A percentile compares a stretch with the other conserved stretches of the same genome.
phyloP scores from a whole-genome alignment of 2,329 filamentous ascomycete species.

The Pseudogymnoascus sp. region DNA sequence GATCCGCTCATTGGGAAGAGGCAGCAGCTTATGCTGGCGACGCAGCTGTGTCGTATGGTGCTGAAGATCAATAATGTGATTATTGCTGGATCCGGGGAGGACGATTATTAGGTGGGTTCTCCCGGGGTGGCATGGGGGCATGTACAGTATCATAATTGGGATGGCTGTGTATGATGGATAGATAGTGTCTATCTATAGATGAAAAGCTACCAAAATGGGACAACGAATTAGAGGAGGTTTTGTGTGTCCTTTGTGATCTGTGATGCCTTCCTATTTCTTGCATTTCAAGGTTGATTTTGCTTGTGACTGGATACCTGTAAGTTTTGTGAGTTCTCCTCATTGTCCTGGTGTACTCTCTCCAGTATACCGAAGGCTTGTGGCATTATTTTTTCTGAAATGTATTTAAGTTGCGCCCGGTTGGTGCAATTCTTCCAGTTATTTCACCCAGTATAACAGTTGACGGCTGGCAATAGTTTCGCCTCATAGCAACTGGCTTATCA shows the following conservation, averaged over 20 bases:
- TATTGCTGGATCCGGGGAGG: conserved; percentile 76
- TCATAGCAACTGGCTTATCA: too few species aligned
- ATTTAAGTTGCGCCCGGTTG: neutral
- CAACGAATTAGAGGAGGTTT: conserved; percentile 4
- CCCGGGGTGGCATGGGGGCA: neutral
- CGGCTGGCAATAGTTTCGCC: too few species aligned
- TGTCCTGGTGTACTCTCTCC: neutral
- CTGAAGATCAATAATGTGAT: conserved; percentile 97
- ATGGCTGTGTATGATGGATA: conserved; percentile 10
- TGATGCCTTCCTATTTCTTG: neutral
- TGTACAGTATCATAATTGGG: conserved; percentile 11
- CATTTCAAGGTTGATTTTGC: neutral
- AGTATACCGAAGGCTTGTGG: too few species aligned
- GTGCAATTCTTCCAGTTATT: neutral
- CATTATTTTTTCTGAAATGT: neutral
- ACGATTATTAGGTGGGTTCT: conserved; percentile 60
- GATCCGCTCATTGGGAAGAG: conserved; percentile 97
- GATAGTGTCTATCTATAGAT: conserved; percentile 12
- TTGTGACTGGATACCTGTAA: neutral
- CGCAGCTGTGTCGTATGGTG: conserved; percentile 96
- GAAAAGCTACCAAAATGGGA: conserved; percentile 9
- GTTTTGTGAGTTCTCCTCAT: neutral
- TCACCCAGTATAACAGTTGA: too few species aligned
- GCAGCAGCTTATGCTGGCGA: conserved; percentile 92
- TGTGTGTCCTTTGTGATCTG: neutral